phyloP scores from a whole-genome alignment of 768 basidiomycete genomes.

The Serpula lacrymans region DNA sequence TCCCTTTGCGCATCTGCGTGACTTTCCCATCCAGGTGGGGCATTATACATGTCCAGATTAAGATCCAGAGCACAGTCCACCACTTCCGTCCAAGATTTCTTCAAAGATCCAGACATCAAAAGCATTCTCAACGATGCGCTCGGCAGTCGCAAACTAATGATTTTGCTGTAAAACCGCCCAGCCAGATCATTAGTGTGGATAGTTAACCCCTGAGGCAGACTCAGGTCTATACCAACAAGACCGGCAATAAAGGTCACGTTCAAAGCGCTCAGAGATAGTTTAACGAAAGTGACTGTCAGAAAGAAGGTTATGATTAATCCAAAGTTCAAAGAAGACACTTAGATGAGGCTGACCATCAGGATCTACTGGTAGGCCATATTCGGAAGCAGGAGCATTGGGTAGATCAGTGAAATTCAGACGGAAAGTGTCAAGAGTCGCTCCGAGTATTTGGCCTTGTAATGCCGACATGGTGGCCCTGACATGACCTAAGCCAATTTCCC shows the following conservation, averaged over 20 bases:
- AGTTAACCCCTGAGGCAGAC: slow-evolving; percentile 55
- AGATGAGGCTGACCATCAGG: slow-evolving; percentile 64
- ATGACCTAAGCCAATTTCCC: slow-evolving; percentile 79
- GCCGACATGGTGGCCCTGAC: slow-evolving; percentile 57
- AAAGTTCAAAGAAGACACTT: slow-evolving; percentile 5
- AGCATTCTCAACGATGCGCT: slow-evolving; percentile 47
- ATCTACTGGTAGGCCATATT: slow-evolving; percentile 57
- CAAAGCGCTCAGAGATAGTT: slow-evolving; percentile 52
- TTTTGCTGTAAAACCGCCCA: slow-evolving; percentile 60
- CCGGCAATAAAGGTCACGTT: slow-evolving; percentile 56
- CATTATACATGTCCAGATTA: slow-evolving; percentile 66
- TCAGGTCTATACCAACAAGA: slow-evolving; percentile 50
- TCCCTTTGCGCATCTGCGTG: slow-evolving; percentile 51
- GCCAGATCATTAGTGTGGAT: slow-evolving; percentile 76
- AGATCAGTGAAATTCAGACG: slow-evolving; percentile 68
- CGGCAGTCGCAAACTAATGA: slow-evolving; percentile 59
- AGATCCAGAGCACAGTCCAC: slow-evolving; percentile 49
- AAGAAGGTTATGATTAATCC: slow-evolving; percentile 4
- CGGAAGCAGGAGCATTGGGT: slow-evolving; percentile 76
- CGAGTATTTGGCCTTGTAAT: slow-evolving; percentile 46
- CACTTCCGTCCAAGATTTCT: slow-evolving; percentile 65
- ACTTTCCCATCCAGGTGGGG: slow-evolving; percentile 54
- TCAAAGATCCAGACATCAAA: slow-evolving; percentile 35
- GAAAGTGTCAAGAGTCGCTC: slow-evolving; percentile 55
- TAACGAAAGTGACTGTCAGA: slow-evolving; percentile 77